Base-by-base conservation (phyloP, 768 basidiomycete species). In the Tricholoma hemisulphureum region DNA sequence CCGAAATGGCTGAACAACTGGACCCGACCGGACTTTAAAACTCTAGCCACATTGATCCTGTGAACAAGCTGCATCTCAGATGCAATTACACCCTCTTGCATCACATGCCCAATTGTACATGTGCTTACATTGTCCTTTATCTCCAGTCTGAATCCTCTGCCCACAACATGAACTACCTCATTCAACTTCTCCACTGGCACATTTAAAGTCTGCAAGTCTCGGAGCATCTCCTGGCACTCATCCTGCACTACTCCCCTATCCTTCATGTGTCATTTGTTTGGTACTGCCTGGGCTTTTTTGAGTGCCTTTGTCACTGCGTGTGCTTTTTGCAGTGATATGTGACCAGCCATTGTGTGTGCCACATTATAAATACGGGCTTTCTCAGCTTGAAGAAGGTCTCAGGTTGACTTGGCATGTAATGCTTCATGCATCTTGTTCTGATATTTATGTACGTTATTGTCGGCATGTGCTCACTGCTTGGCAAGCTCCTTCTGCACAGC, bases 61-160 rank as follows among this genome's bases (percentile, higher is more conserved):
- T 21, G 18, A 10, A 35, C 65, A 46, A 66, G n/a, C 46, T 66
- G 64, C 11, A 66, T 9, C 31, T 63, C 48, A 6, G 59, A 39
- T 11, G 62, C 57, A n/a, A 57, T 48, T 1, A 59, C 61, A 20
- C 59, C 65, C 51, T 63, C 65, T 10, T 10, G 31, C 31, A 53
- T 39, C n/a, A 32, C 52, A 9, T 28, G 23, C 8, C 28, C 31
- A 18, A 53, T 31, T 16, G 52, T 53, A 16, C n/a, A 13, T 20
- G 16, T 53, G 32, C 35, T 39, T 10, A 53, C 52, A 53, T 39
- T 53, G 23, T 53, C 52, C 23, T 8, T 18, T 8, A 53, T 11
- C 16, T 32, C n/a, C 5, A 53, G 20, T 21, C 35, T 32, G 31
- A 53, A 39, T 28, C 52, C 52, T 23, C 34, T 32, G 4, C 24